These are phyloP conservation scores for Solanum gracilifrons DNA, from an alignment of 257 asterid genomes.

Conservation along the genomic window DNA sequence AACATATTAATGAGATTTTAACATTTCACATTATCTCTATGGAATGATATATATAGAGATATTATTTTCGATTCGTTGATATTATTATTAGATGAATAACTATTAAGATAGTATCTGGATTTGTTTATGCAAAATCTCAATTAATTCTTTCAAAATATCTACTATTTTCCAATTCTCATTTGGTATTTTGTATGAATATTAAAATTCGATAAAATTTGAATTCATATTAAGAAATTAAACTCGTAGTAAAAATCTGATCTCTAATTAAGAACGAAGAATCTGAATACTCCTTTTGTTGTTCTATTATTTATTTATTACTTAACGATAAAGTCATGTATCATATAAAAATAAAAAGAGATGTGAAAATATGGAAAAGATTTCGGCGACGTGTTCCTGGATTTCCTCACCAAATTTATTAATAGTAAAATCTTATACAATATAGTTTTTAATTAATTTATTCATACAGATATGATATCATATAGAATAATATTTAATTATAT, in stretches of 20 bases:
- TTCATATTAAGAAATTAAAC: background rate
- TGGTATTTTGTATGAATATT: background rate
- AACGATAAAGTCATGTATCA: background rate
- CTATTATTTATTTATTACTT: background rate
- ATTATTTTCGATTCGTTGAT: too few species aligned
- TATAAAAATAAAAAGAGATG: background rate
- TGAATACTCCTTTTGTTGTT: too few species aligned
- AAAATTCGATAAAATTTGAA: too few species aligned
- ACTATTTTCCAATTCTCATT: too few species aligned
- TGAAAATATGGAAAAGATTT: background rate
- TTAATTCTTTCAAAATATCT: background rate
- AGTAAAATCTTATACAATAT: background rate
- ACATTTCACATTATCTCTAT: too few species aligned
- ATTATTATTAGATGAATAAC: too few species aligned
- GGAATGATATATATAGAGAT: too few species aligned
- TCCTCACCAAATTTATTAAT: background rate
- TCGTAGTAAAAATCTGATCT: fast-evolving
- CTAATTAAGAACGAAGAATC: too few species aligned
- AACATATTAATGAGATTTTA: too few species aligned
- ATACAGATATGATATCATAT: background rate
- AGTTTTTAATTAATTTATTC: background rate
- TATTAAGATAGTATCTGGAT: too few species aligned
- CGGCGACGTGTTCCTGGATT: background rate
- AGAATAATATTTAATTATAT: background rate
- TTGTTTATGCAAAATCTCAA: too few species aligned